phyloP scores from a whole-genome alignment of 2,329 filamentous ascomycete genomes.

The Exserohilum rostratum region DNA sequence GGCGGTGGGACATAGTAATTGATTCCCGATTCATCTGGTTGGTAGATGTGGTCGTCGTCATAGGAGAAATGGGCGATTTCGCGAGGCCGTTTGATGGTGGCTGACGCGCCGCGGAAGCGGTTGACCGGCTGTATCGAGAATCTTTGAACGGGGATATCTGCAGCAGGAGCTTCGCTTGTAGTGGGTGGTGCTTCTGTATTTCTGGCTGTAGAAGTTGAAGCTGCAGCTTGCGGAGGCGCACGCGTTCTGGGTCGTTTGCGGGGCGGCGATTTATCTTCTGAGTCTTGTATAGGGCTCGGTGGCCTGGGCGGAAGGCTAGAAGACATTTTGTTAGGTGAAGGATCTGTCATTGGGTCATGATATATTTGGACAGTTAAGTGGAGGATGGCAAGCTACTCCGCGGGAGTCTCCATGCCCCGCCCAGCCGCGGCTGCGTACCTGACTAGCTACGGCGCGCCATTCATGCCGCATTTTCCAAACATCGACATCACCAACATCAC shows the following conservation, averaged over 20 bases:
- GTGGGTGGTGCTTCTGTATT: background rate
- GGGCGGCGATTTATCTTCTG: conserved; percentile 26
- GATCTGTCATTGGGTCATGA: background rate
- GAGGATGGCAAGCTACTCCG: background rate
- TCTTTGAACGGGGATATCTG: conserved; percentile 11
- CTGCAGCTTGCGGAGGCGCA: conserved; percentile 37
- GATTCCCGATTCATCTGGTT: conserved; percentile 77
- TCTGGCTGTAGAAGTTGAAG: background rate
- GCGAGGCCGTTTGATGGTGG: conserved; percentile 55
- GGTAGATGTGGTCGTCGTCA: conserved; percentile 79
- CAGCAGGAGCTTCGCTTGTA: background rate
- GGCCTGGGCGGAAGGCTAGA: conserved; percentile 11
- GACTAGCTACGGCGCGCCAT: conserved; percentile 17
- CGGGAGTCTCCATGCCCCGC: conserved; percentile 2
- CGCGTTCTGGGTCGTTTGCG: conserved; percentile 41
- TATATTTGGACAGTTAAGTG: background rate
- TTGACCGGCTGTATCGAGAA: conserved; percentile 42
- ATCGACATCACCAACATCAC: conserved; percentile 6
- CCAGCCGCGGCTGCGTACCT: conserved; percentile 7
- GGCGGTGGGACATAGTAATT: conserved; percentile 85
- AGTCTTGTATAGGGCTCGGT: conserved; percentile 11
- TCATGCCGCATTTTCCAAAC: background rate
- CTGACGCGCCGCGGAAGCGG: conserved; percentile 42
- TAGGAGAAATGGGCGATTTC: conserved; percentile 96
- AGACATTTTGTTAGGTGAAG: background rate